Evolutionary conservation across 345 rosid species (phyloP).

Genomic region (Geranium rotundifolium): DNA sequence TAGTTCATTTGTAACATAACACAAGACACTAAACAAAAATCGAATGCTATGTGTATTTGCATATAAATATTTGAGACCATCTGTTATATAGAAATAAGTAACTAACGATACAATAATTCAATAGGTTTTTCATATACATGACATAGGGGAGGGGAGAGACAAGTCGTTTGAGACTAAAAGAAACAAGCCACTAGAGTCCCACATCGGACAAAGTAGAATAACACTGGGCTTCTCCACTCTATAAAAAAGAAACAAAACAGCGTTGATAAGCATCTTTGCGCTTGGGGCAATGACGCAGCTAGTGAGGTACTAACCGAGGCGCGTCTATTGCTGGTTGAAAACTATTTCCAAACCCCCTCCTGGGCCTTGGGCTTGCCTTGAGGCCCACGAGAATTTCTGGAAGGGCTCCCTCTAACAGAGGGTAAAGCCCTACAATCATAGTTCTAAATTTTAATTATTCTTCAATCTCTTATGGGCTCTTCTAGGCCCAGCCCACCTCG

Average conservation of each 20-base stretch:
- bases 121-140: neutral
- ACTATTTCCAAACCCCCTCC: slow-evolving; percentile 41
- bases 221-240: neutral
- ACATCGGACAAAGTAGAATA: neutral
- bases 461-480: neutral
- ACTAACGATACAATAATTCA: neutral
- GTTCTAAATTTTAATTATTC: neutral
- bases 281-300: slow-evolving; percentile 42
- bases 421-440: slow-evolving; percentile 4
- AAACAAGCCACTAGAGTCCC: neutral
- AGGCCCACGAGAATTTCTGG: slow-evolving; percentile 36
- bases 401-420: slow-evolving; percentile 22
- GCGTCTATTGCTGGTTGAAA: slow-evolving; percentile 44
- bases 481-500: too few species aligned
- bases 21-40: too few species aligned
- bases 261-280: rapidly evolving
- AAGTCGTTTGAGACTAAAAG: neutral
- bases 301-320: slow-evolving; percentile 38
- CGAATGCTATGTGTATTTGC: too few species aligned
- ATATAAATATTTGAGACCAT: too few species aligned
- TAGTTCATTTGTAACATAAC: too few species aligned
- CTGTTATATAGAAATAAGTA: too few species aligned
- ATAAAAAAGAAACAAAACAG: neutral
- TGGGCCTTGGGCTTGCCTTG: slow-evolving; percentile 19
- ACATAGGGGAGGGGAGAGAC: too few species aligned